These are phyloP conservation scores for Nakaseomyces delphensis DNA, from an alignment of 1,139 yeast genomes.

Conservation along the genomic window DNA sequence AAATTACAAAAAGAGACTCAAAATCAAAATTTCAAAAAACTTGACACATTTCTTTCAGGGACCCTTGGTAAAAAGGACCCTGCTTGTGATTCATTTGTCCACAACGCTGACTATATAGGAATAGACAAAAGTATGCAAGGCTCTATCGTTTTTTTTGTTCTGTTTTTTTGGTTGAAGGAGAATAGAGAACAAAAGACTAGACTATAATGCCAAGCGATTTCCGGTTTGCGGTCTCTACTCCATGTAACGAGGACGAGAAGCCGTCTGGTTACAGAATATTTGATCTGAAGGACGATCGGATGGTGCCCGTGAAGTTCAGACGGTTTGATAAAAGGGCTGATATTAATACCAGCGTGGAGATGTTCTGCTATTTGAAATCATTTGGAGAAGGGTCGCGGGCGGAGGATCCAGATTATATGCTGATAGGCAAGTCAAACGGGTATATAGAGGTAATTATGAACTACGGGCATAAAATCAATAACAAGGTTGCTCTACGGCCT, in stretches of 20 bases:
- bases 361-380: conserved; percentile 20
- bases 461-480: conserved; percentile 16
- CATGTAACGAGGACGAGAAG: conserved; percentile 17
- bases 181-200: neutral
- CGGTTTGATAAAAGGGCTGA: conserved; percentile 13
- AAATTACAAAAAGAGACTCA: no score
- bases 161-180: neutral
- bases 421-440: conserved; percentile 26
- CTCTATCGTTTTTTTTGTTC: no score
- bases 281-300: conserved; percentile 14
- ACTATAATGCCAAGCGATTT: conserved; percentile 13
- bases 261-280: conserved; percentile 21
- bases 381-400: conserved; percentile 15
- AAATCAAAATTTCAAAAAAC: no score
- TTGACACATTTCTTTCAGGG: no score
- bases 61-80: no score
- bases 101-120: no score
- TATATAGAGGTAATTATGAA: conserved; percentile 24
- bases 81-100: no score
- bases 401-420: conserved; percentile 21
- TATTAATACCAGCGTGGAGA: conserved; percentile 17
- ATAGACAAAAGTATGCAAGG: no score
- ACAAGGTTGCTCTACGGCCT: conserved; percentile 13
- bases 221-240: conserved; percentile 24
- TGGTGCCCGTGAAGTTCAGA: conserved; percentile 10